These are phyloP conservation scores for Diaporthe longicolla DNA, from an alignment of 2,329 filamentous ascomycete species.

Conservation along the genomic window DNA sequence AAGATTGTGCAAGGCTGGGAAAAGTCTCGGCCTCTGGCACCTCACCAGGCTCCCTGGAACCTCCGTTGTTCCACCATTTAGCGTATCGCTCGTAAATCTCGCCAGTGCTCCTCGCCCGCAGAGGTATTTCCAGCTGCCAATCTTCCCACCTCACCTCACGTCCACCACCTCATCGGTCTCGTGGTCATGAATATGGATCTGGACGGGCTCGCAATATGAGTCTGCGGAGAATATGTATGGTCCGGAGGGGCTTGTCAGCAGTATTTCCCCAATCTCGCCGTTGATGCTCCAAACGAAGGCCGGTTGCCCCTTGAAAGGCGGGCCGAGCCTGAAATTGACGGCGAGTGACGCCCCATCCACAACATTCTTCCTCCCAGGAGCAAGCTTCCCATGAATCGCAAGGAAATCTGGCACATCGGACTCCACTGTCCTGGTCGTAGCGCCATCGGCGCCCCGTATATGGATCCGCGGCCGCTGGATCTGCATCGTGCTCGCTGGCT, in stretches of 20 bases:
- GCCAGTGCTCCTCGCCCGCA: slow-evolving; percentile 57
- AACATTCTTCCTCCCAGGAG: slow-evolving; percentile 42
- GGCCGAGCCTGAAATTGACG: slow-evolving; percentile 62
- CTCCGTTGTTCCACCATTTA: slow-evolving; percentile 25
- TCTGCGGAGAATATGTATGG: slow-evolving; percentile 36
- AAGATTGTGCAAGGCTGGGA: slow-evolving; percentile 20
- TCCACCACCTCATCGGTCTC: slow-evolving; percentile 54
- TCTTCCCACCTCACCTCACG: slow-evolving; percentile 53
- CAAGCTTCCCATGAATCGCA: slow-evolving; percentile 52
- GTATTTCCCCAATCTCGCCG: slow-evolving; percentile 66
- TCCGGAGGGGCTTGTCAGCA: slow-evolving; percentile 53
- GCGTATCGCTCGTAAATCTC: slow-evolving; percentile 64
- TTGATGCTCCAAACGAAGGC: slow-evolving; percentile 64
- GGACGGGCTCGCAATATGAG: slow-evolving; percentile 53
- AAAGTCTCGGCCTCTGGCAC: slow-evolving; percentile 24
- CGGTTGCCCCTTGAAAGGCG: slow-evolving; percentile 62
- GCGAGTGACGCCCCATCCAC: slow-evolving; percentile 57
- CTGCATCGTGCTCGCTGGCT: background rate
- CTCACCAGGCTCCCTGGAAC: background rate
- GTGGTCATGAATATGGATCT: slow-evolving; percentile 57
- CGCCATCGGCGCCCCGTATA: background rate
- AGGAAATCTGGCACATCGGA: slow-evolving; percentile 51
- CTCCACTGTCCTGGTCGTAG: slow-evolving; percentile 39
- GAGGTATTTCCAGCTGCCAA: slow-evolving; percentile 54
- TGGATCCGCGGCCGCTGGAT: slow-evolving; percentile 23